Base-by-base conservation (phyloP, 2,329 filamentous ascomycete species). In the Incumbomyces delicatus region DNA sequence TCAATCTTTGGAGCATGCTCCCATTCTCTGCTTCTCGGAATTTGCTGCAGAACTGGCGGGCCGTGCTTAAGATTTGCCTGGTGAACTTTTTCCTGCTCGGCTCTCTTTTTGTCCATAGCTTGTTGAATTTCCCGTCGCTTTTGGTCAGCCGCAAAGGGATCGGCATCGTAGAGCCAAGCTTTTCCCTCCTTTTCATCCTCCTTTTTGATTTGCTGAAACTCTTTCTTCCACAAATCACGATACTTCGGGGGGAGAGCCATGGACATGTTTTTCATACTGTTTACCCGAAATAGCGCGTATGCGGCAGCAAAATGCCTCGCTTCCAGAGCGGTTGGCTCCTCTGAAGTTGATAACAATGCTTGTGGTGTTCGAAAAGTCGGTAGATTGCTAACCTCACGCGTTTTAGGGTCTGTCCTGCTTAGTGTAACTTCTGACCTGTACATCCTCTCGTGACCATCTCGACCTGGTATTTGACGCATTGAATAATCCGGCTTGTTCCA, bases 401-500 rank as follows among this genome's bases (percentile, higher is more conserved):
- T 96, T 68, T 95, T 96, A 6, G 77, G 71, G 62, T 96, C 87
- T 51, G 72, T 72, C 53, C 72, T 70, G 49, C 74, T 85, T 52
- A 98, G 70, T 32, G 87, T 86, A 36, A 96, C 85, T 60, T 85
- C 81, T 32, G 87, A 87, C 0, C 85, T 81, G 64, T 81, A 87
- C 40, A 52, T 18, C 85, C 87, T 44, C 16, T 54, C 55, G 22
- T 43, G 30, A 8, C 49, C 53, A 34, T 53, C 49, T 30, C 38
- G 39, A 85, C 83, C 47, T n/a, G 52, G 37, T 13, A 56, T 41
- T 47, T 67, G 62, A 69, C 83, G 80, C 70, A 87, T 87, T 53
- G 83, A 84, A 65, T 95, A 98, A 53, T 94, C 89, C 1, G 90
- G 90, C 62, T 83, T 90, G 55, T 87, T 85, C 92, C 92, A 98